A percentile compares a stretch with the other conserved stretches of the same genome.
Evolutionary conservation across 805 yeast species (phyloP).

Genomic region (Candida peoriensis): DNA sequence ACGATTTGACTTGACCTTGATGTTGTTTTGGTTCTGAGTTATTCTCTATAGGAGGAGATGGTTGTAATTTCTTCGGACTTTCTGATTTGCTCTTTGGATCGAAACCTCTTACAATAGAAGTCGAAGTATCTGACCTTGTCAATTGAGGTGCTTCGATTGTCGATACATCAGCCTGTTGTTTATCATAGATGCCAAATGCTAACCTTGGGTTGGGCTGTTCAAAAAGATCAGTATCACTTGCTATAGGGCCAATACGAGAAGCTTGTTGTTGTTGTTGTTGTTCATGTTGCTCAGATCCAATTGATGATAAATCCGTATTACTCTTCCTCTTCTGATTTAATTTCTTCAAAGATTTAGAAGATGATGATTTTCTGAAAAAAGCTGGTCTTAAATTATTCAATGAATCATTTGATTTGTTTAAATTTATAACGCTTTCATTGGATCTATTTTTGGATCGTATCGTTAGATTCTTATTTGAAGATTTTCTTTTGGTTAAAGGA

Average conservation of each 20-base stretch:
- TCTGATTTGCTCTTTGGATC: constrained; percentile 13
- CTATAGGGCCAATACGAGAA: constrained; percentile 1
- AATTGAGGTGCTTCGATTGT: constrained; percentile 9
- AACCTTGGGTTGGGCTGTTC: constrained; percentile 27
- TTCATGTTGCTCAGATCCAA: constrained; percentile 1
- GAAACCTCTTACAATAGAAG: constrained; percentile 26
- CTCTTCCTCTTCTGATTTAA: constrained; percentile 14
- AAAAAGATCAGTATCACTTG: constrained; percentile 20
- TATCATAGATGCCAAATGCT: constrained; percentile 23
- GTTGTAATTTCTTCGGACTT: constrained; percentile 1
- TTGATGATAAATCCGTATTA: constrained; percentile 11
- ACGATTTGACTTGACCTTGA: background rate
- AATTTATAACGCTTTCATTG: constrained; percentile 6
- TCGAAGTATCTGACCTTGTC: constrained; percentile 22
- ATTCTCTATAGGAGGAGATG: constrained; percentile 2
- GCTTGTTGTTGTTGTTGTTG: constrained; percentile 1
- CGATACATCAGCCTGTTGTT: constrained; percentile 1
- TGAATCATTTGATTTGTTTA: constrained; percentile 9
- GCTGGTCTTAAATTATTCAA: constrained; percentile 15
- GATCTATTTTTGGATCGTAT: constrained; percentile 8
- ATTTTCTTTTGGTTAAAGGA: constrained; percentile 16
- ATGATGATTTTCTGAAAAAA: constrained; percentile 21
- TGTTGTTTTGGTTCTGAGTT: constrained; percentile 1
- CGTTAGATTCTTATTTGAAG: constrained; percentile 15
- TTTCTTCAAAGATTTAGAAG: constrained; percentile 22